These are phyloP conservation scores for Colletotrichum sp. DNA, from an alignment of 2,329 filamentous ascomycete species.

Conservation along the genomic window DNA sequence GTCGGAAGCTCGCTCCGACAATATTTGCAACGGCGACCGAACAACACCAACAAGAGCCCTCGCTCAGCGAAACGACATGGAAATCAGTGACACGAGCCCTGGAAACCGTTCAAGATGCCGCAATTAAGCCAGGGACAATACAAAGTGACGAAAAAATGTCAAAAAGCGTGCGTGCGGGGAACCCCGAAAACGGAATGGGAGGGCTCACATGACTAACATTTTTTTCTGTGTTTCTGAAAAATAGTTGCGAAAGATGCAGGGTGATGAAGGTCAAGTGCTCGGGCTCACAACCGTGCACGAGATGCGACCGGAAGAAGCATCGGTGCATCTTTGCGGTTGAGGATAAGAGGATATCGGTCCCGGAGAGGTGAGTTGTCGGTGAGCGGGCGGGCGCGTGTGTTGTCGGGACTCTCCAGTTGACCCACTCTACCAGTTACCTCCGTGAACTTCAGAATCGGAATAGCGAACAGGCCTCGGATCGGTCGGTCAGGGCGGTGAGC, in stretches of 20 bases:
- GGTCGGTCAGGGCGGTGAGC: neutral
- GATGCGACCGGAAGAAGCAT: slow-evolving; percentile 25
- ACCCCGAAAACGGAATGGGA: neutral
- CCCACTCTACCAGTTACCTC: slow-evolving; percentile 10
- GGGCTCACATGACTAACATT: neutral
- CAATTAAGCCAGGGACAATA: slow-evolving; percentile 19
- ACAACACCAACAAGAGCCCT: neutral
- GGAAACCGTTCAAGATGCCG: slow-evolving; percentile 9
- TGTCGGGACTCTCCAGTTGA: neutral
- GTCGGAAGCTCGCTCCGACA: slow-evolving; percentile 14
- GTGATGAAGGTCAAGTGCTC: slow-evolving; percentile 28
- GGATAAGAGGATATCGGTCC: slow-evolving; percentile 24
- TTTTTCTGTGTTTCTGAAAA: neutral
- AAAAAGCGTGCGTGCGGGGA: slow-evolving; percentile 20
- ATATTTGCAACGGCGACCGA: neutral
- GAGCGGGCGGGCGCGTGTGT: neutral
- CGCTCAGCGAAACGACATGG: neutral
- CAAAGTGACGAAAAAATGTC: slow-evolving; percentile 23
- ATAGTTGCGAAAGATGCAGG: slow-evolving; percentile 26
- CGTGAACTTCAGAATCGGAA: slow-evolving; percentile 19
- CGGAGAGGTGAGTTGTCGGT: slow-evolving; percentile 23
- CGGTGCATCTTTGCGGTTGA: slow-evolving; percentile 24
- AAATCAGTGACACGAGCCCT: neutral
- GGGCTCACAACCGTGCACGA: slow-evolving; percentile 24
- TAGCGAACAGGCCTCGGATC: slow-evolving; percentile 2